phyloP scores from a whole-genome alignment of 176 grass and related monocot species.

The Bothriochloa decipiens region DNA sequence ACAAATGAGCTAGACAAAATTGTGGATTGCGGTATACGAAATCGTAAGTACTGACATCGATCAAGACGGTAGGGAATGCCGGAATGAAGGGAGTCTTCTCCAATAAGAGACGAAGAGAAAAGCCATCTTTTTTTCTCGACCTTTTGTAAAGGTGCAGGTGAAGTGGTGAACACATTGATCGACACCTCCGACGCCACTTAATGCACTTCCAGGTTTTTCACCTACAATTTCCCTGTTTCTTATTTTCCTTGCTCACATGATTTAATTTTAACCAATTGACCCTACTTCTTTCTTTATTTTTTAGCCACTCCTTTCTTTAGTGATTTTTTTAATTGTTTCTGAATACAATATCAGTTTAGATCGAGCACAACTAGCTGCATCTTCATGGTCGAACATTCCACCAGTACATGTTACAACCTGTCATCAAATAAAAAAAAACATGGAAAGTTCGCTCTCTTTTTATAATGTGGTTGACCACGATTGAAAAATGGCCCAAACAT shows the following conservation, averaged over 20 bases:
- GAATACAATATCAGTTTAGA: too few species aligned
- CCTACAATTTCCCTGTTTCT: not conserved
- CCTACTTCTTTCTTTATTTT: not conserved
- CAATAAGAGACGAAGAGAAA: slow-evolving; percentile 38
- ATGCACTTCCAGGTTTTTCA: slow-evolving; percentile 13
- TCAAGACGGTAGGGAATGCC: slow-evolving; percentile 11
- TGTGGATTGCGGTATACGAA: slow-evolving; percentile 34
- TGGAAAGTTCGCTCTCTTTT: not conserved
- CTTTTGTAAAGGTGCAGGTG: slow-evolving; percentile 32
- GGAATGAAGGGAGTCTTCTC: slow-evolving; percentile 38
- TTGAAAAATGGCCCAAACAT: not conserved
- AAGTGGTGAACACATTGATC: slow-evolving; percentile 47
- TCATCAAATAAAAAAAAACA: not conserved
- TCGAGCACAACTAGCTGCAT: not conserved
- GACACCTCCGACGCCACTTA: slow-evolving; percentile 9
- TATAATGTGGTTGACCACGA: not conserved
- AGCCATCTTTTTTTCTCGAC: not conserved
- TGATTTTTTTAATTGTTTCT: not conserved
- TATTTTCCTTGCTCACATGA: not conserved
- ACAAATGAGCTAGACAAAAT: not conserved
- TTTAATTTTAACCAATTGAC: not conserved
- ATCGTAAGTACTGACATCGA: slow-evolving; percentile 22
- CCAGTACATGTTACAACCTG: not conserved
- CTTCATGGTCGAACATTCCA: not conserved
- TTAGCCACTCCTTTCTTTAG: not conserved